These are phyloP conservation scores for Stachybotrys elegans DNA, from an alignment of 2,329 filamentous ascomycete genomes.

Conservation along the genomic window DNA sequence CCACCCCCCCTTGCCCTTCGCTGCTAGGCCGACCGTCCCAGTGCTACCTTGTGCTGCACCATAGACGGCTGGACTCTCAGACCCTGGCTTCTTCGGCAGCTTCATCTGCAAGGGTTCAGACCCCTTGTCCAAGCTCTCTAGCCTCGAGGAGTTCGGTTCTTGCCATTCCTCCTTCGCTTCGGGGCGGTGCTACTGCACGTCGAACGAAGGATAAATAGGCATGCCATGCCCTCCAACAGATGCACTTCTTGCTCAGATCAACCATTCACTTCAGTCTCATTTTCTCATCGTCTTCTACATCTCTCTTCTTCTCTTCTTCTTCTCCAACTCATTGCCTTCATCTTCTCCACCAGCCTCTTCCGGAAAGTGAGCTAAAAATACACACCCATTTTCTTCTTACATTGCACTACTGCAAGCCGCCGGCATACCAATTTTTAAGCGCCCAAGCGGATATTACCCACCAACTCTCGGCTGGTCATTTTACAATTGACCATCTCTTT, in stretches of 20 bases:
- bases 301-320: not conserved
- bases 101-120: too few relatives aligned
- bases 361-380: slow-evolving; percentile 4
- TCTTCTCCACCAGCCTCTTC: slow-evolving; percentile 2
- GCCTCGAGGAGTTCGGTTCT: too few relatives aligned
- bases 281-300: slow-evolving; percentile 1
- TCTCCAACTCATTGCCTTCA: not conserved
- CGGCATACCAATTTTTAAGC: slow-evolving; percentile 12
- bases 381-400: not conserved
- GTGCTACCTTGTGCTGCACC: too few relatives aligned
- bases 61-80: too few relatives aligned
- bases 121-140: too few relatives aligned
- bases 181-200: too few relatives aligned
- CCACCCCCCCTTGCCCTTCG: too few relatives aligned
- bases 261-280: not conserved
- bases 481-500: too few relatives aligned
- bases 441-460: slow-evolving; percentile 15
- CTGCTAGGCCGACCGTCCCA: too few relatives aligned
- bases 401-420: slow-evolving; percentile 13
- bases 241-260: not conserved
- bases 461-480: slow-evolving; percentile 7
- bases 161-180: too few relatives aligned
- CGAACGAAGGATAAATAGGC: not conserved
- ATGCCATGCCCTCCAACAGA: not conserved
- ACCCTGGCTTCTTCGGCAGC: too few relatives aligned